phyloP scores from a whole-genome alignment of 441 rosid genomes.

The Kokia cookei region DNA sequence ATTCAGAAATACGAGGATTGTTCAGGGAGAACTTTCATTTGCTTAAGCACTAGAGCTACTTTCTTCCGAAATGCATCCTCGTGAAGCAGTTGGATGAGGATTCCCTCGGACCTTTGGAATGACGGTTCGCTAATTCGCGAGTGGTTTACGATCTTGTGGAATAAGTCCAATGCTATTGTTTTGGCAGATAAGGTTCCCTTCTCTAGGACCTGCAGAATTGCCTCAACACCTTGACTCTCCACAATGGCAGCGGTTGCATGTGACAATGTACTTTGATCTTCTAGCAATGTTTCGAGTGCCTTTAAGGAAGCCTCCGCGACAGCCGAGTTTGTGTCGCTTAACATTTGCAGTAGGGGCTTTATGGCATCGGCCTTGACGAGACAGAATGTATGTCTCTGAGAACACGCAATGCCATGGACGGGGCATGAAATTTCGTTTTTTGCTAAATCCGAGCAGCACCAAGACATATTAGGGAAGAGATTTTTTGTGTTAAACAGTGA shows the following conservation, averaged over 20 bases:
- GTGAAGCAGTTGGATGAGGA: constrained; percentile 43
- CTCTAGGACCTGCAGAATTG: constrained; percentile 41
- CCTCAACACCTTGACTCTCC: constrained; percentile 35
- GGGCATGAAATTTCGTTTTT: constrained; percentile 19
- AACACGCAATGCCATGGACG: constrained; percentile 47
- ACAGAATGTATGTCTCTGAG: constrained; percentile 38
- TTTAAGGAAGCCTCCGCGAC: constrained; percentile 49
- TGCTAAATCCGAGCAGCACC: constrained; percentile 37
- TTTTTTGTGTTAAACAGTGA: constrained; percentile 13
- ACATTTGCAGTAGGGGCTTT: constrained; percentile 35
- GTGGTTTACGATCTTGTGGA: constrained; percentile 34
- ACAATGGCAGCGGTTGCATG: constrained; percentile 37
- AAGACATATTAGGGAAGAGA: constrained; percentile 21
- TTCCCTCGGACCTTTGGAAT: constrained; percentile 30
- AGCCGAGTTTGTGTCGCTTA: constrained; percentile 34
- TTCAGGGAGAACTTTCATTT: constrained; percentile 41
- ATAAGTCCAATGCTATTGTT: constrained; percentile 41
- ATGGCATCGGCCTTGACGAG: constrained; percentile 48
- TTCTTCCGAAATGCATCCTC: constrained; percentile 36
- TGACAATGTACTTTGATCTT: constrained; percentile 25
- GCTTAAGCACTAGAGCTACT: constrained; percentile 39
- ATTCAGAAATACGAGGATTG: constrained; percentile 53
- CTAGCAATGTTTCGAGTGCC: constrained; percentile 48
- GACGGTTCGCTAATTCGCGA: constrained; percentile 11
- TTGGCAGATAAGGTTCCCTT: constrained; percentile 40